phyloP scores from a whole-genome alignment of 2,329 filamentous ascomycete species.

The Mycosphaerella arachidis region DNA sequence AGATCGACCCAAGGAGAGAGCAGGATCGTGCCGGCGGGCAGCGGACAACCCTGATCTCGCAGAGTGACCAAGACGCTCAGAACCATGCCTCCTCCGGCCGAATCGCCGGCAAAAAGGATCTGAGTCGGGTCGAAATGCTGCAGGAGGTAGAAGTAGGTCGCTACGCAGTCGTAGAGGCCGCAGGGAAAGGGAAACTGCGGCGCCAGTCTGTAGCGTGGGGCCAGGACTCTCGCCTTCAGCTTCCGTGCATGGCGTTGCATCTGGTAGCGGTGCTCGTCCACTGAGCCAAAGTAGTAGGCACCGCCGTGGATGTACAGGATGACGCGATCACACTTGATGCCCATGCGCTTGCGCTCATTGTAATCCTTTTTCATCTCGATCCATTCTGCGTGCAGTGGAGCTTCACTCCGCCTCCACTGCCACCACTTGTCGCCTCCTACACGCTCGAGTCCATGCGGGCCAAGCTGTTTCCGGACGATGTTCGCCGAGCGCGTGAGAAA shows the following conservation, averaged over 20 bases:
- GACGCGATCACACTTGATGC: conserved; percentile 60
- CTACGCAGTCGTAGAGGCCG: conserved; percentile 81
- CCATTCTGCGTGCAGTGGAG: conserved; percentile 77
- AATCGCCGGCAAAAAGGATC: conserved; percentile 86
- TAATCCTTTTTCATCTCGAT: conserved; percentile 90
- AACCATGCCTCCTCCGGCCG: conserved; percentile 88
- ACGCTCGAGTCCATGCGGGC: conserved; percentile 64
- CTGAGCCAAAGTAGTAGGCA: conserved; percentile 91
- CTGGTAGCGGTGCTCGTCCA: conserved; percentile 97
- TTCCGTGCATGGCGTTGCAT: conserved; percentile 94
- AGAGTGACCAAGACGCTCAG: conserved; percentile 72
- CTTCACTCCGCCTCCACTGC: conserved; percentile 72
- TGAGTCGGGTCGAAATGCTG: conserved; percentile 70
- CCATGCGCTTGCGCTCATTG: conserved; percentile 58
- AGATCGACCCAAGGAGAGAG: conserved; percentile 96
- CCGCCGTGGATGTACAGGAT: conserved; percentile 95
- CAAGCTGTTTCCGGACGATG: conserved; percentile 68
- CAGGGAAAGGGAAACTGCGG: conserved; percentile 97
- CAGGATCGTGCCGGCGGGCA: conserved; percentile 84
- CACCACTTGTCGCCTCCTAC: conserved; percentile 84
- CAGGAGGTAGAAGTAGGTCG: conserved; percentile 79
- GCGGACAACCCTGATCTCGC: conserved; percentile 74
- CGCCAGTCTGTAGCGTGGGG: conserved; percentile 77
- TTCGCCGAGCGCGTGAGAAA: conserved; percentile 63
- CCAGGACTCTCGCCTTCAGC: conserved; percentile 82